A percentile compares a stretch with the other conserved stretches of the same genome.
These are phyloP conservation scores for Venturia asperata DNA, from an alignment of 2,329 filamentous ascomycete genomes.

Conservation along the genomic window DNA sequence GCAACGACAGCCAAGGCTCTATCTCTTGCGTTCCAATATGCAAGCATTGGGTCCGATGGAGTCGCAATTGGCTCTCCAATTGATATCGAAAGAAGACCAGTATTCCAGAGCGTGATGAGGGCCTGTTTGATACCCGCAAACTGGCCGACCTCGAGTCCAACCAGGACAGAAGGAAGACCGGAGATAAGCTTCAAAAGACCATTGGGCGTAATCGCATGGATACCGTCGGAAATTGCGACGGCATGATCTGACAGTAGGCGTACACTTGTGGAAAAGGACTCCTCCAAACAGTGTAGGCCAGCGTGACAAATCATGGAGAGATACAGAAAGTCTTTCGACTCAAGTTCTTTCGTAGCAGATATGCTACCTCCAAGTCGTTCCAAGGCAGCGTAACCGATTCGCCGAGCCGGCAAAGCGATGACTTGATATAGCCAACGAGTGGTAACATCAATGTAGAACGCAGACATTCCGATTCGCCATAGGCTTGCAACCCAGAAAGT, in stretches of 20 bases:
- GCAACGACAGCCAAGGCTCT: slow-evolving; percentile 66
- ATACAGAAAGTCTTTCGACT: slow-evolving; percentile 18
- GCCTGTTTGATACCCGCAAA: background rate
- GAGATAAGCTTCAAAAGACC: background rate
- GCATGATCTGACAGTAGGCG: background rate
- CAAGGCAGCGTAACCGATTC: slow-evolving; percentile 10
- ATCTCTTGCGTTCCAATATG: slow-evolving; percentile 46
- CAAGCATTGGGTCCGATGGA: slow-evolving; percentile 33
- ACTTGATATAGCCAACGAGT: background rate
- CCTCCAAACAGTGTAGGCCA: slow-evolving; percentile 3
- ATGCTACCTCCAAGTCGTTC: slow-evolving; percentile 4
- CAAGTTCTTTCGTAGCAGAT: slow-evolving; percentile 15
- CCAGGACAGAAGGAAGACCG: background rate
- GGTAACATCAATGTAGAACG: slow-evolving; percentile 12
- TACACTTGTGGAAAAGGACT: background rate
- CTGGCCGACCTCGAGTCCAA: background rate
- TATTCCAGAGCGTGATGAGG: slow-evolving; percentile 10
- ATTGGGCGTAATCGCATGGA: background rate
- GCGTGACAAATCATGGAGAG: slow-evolving; percentile 19
- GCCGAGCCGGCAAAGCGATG: background rate
- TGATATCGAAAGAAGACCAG: slow-evolving; percentile 13
- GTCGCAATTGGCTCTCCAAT: slow-evolving; percentile 8
- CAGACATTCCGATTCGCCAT: background rate
- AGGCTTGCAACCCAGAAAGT: background rate
- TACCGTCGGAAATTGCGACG: background rate